Base-by-base conservation (phyloP, 345 rosid species). In the Erodium maritimum region DNA sequence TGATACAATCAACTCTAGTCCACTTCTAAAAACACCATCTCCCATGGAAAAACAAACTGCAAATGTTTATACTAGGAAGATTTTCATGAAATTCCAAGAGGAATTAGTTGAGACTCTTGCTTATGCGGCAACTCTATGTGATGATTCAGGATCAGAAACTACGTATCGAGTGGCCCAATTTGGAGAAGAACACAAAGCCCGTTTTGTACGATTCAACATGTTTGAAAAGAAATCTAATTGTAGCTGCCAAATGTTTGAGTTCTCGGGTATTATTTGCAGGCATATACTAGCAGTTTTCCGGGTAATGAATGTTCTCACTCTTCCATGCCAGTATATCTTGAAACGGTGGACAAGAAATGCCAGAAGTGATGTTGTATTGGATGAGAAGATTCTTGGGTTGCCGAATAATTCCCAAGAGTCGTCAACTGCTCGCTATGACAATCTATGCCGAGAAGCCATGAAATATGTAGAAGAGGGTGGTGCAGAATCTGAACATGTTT, bases 31-130 rank as follows among this genome's bases (percentile, higher is more conserved):
- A 54, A 75, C 82, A 50, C 82, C 82, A 12, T 78, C 82, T 65
- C 79, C 82, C 12, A 72, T 75, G 79, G 82, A 78, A 50, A 78
- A 72, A 55, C 82, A 78, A 59, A 75, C 73, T 17, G 72, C 80
- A 57, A 68, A 63, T n/a, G 65, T 70, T 54, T 78, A 71, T 60
- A 78, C 82, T 17, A 75, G 73, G 75, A 75, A 68, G 64, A 42
- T 78, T 19, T 72, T 78, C 58, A 67, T 60, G 62, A 72, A 67
- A 65, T 78, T 78, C 57, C 82, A 78, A 45, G 79, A 78, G 62
- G 82, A 78, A 68, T 61, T 78, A 53, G 75, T 78, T 14, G 80
- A 67, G 67, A 78, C 79, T n/a, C 75, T 75, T 57, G 71, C 82
- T 25, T 75, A 69, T 67, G 63, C 65, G 14, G 78, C 80, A 23